Evolutionary conservation across 2,329 filamentous ascomycete species (phyloP).

Genomic region (Elsinoe batatas): DNA sequence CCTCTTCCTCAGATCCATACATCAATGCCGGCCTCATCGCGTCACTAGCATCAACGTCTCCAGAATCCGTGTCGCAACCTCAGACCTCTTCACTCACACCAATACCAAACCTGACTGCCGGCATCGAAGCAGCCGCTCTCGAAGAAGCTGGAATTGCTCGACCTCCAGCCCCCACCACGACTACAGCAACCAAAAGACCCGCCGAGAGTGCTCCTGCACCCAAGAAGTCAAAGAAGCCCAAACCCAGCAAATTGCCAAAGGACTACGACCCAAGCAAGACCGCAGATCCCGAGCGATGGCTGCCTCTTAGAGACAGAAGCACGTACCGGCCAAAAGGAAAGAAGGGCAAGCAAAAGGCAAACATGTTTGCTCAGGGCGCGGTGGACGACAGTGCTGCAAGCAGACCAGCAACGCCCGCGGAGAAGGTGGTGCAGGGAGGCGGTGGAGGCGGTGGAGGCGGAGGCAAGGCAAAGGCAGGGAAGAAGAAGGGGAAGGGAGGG

Average conservation of each 20-base stretch:
- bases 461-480: constrained; percentile 35
- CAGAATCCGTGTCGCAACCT: constrained; percentile 43
- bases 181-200: constrained; percentile 40
- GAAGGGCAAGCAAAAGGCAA: constrained; percentile 63
- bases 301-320: constrained; percentile 80
- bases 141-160: constrained; percentile 55
- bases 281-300: constrained; percentile 84
- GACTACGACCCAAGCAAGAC: constrained; percentile 67
- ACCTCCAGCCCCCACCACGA: constrained; percentile 21
- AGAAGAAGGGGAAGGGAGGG: constrained; percentile 24
- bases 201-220: constrained; percentile 33
- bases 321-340: constrained; percentile 83
- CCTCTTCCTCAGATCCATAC: constrained; percentile 57
- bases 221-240: constrained; percentile 48
- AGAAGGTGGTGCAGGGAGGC: constrained; percentile 34
- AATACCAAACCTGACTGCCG: constrained; percentile 51
- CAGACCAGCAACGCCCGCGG: constrained; percentile 25
- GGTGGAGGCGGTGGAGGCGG: constrained; percentile 37
- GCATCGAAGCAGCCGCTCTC: constrained; percentile 52
- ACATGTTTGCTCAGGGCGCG: constrained; percentile 74
- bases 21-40: constrained; percentile 79
- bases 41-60: constrained; percentile 57
- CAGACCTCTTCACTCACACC: constrained; percentile 50
- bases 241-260: constrained; percentile 57
- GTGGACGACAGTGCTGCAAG: constrained; percentile 41